phyloP scores from a whole-genome alignment of 2,329 filamentous ascomycete species.

The Graphium sp. region DNA sequence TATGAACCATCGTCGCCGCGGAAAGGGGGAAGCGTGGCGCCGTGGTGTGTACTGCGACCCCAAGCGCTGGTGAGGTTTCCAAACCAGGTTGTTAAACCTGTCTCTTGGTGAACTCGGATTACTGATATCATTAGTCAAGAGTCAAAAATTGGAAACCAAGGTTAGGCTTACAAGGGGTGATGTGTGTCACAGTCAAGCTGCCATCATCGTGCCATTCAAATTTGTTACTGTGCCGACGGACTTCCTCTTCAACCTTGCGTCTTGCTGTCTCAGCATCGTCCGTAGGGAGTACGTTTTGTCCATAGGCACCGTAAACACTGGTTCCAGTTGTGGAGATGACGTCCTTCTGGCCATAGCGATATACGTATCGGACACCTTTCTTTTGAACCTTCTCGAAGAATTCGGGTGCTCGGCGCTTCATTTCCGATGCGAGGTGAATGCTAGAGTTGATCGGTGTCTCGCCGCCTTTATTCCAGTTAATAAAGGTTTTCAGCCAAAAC shows the following conservation, averaged over 20 bases:
- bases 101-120: conserved; percentile 12
- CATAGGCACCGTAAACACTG: conserved; percentile 14
- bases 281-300: conserved; percentile 10
- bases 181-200: conserved; percentile 15
- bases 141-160: too few species aligned
- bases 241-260: conserved; percentile 14
- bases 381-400: conserved; percentile 12
- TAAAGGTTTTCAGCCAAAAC: not conserved
- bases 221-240: conserved; percentile 14
- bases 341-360: conserved; percentile 11
- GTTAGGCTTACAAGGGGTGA: conserved; percentile 14
- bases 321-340: conserved; percentile 15
- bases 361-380: conserved; percentile 14
- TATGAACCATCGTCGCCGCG: conserved; percentile 15
- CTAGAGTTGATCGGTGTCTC: conserved; percentile 16
- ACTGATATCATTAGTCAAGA: too few species aligned
- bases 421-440: conserved; percentile 11
- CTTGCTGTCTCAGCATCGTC: conserved; percentile 10
- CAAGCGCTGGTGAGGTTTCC: conserved; percentile 17
- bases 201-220: conserved; percentile 17
- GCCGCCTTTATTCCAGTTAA: conserved; percentile 10
- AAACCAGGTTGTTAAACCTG: conserved; percentile 12
- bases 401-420: conserved; percentile 11
- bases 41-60: conserved; percentile 15
- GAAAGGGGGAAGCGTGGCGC: conserved; percentile 14